phyloP scores from a whole-genome alignment of 2,329 filamentous ascomycete genomes.

The Aspergillus spinulosporus region DNA sequence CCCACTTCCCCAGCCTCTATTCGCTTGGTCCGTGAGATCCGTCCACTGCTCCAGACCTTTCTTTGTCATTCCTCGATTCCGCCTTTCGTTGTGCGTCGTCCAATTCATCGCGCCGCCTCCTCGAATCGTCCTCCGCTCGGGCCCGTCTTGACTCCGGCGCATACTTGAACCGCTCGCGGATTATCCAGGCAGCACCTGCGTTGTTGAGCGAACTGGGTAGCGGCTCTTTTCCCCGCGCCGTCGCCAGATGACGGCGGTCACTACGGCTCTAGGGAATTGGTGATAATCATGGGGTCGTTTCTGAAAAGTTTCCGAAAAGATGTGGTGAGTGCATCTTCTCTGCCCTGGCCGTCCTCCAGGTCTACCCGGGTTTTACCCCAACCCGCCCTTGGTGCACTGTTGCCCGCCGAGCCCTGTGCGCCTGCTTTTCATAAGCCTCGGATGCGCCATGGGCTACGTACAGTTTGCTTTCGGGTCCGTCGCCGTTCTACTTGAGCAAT shows the following conservation, averaged over 20 bases:
- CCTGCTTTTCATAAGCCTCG: neutral
- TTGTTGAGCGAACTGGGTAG: constrained; percentile 22
- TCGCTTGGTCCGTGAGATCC: constrained; percentile 16
- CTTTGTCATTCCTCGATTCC: constrained; percentile 14
- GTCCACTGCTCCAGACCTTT: neutral
- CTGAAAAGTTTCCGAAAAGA: constrained; percentile 42
- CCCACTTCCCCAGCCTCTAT: constrained; percentile 16
- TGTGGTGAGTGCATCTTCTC: constrained; percentile 32
- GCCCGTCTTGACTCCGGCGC: constrained; percentile 10
- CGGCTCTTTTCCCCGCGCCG: constrained; percentile 22
- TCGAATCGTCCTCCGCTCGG: constrained; percentile 7
- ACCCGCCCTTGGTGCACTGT: constrained; percentile 1
- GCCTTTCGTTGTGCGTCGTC: constrained; percentile 1
- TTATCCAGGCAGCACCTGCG: constrained; percentile 15
- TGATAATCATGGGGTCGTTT: constrained; percentile 44
- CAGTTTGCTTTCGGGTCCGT: neutral
- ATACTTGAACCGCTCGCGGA: constrained; percentile 17
- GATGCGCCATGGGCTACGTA: neutral
- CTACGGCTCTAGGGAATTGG: constrained; percentile 24
- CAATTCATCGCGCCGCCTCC: constrained; percentile 9
- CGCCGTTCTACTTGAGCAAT: constrained; percentile 1
- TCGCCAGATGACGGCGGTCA: constrained; percentile 33
- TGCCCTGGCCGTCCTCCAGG: constrained; percentile 10
- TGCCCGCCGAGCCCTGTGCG: neutral
- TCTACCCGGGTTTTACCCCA: constrained; percentile 5